Evolutionary conservation across 306 rosid species (phyloP), one percentile per base, ranked within the genome.

Genomic region (Sicyos edulis): DNA sequence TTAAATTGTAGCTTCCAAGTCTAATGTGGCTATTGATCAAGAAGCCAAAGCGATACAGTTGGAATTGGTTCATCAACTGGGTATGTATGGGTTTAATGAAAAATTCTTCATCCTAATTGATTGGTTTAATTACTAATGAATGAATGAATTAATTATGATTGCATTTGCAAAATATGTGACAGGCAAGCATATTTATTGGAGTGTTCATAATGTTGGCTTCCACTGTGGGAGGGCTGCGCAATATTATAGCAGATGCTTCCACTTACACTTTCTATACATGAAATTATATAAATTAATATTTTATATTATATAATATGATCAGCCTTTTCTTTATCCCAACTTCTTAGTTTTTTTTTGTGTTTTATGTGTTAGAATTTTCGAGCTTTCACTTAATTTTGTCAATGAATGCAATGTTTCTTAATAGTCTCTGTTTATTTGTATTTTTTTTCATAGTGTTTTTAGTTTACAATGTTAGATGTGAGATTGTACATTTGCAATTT

Each of bases 11-110:
- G 97, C 96, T 93, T 79, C 99, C 97, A 0, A 82, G 96, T 78
- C 77, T 91, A 17, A 93, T 93, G 86, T 93, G 99, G 99, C 82
- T 93, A 14, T 70, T 83, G 57, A 87, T 93, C 69, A 93, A 85
- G 90, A 93, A 93, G 75, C 99, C 99, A 52, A 80, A 84, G 77
- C 83, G 95, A 79, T 91, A 82, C 80, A 80, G 97, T 86, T 11
- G 65, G 78, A 86, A 79, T 12, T 93, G 99, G 99, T 82, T 91
- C 74, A 77, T 91, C 84, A 93, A 93, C 66, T 93, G 96, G 99
- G 99, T 93, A 90, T 65, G n/a, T 15, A 15, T 4, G 2, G 5
- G 21, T 19, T 17, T 21, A 14, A 45, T 5, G 5, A 12, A 44
- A 32, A 26, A 6, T 0, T 37, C 16, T 64, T 17, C 6, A 17